Base-by-base conservation (phyloP, 1,139 yeast species). In the Kodamaea fungicola region DNA sequence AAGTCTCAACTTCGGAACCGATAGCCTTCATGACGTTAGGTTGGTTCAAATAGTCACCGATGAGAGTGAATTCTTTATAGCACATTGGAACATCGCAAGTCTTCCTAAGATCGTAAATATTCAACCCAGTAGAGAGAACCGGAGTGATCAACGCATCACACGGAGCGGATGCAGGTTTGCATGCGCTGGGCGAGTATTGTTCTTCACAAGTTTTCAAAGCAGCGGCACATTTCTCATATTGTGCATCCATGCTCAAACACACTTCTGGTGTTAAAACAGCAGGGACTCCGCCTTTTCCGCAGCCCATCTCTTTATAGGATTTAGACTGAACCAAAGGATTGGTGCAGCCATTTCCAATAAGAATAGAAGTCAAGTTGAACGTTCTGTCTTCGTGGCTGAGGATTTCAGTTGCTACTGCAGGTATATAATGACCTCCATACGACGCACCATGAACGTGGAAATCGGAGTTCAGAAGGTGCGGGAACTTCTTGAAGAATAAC, bases 381-480 rank as follows among this genome's bases (percentile, higher is more conserved):
- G 80, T 73, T 61, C 95, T 83, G 53, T 85, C 88, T 24, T 60
- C 60, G 58, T 88, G 95, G 21, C 80, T 73, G 54, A 89, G 66
- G 50, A 92, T 90, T 64, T 90, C 96, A 35, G 83, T 66, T 13
- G 97, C 96, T 60, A 92, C 86, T 7, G 80, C 90, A 24, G 97
- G 98, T 49, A 92, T 89, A 64, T 92, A 92, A 62, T 90, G 97
- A 45, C 98, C 98, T 39, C 96, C 98, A 59, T 92, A 92, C n/a
- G 96, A 87, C 67, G 92, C 97, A 52, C 97, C 98, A 34, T 97
- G 95, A 64, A 92, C 88, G 64, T 90, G 97, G 83, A 92, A 89
- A 38, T 77, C 80, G 42, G 76, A 71, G 28, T 76, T 63, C 34
- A 74, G 62, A 66, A 84, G 88, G 64, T 90, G 79, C 31, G 97